Base-by-base conservation (phyloP, 352 stramenopile species). In the Globisporangium perplexum region DNA sequence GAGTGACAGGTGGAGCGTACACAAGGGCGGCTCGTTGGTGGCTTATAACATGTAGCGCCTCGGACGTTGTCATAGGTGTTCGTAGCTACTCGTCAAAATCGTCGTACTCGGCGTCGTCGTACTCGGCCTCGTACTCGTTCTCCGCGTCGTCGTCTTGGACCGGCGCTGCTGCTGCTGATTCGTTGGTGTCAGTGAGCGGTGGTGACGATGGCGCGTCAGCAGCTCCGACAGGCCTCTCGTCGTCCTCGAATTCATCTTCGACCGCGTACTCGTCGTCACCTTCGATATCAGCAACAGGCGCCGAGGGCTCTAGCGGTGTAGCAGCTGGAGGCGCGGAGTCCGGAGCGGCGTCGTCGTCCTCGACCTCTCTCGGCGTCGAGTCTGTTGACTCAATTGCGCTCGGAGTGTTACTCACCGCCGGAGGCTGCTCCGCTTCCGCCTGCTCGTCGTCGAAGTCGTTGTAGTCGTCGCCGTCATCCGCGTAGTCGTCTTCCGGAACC, bases 51-150 rank as follows among this genome's bases (percentile, higher is more conserved):
- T n/a, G n/a, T n/a, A n/a, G n/a, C n/a, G n/a, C n/a, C n/a, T n/a
- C n/a, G n/a, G n/a, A n/a, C n/a, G n/a, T n/a, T n/a, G n/a, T n/a
- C n/a, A n/a, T n/a, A n/a, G n/a, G n/a, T n/a, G 17, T 20, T 3
- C 5, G 50, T 53, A 74, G 35, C 46, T 51, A 51, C 46, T 78
- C 66, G 18, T 89, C 75, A 43, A 79, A 89, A 39, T 84, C 75
- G 57, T 81, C 67, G 57, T 84, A 83, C 57, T 74, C 70, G 39
- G 56, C 72, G 28, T 85, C 72, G 55, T 85, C 72, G 55, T 85
- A 82, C 18, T 60, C 54, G 26, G 46, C 46, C 23, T 60, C 55
- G 47, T 62, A 62, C 38, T 77, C 68, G 50, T 61, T 62, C 33
- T 70, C 65, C 7, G 69, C 61, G 2, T 53, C 49, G 5, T 43